Base-by-base conservation (phyloP, 2,329 filamentous ascomycete species). In the Fusarium equiseti region DNA sequence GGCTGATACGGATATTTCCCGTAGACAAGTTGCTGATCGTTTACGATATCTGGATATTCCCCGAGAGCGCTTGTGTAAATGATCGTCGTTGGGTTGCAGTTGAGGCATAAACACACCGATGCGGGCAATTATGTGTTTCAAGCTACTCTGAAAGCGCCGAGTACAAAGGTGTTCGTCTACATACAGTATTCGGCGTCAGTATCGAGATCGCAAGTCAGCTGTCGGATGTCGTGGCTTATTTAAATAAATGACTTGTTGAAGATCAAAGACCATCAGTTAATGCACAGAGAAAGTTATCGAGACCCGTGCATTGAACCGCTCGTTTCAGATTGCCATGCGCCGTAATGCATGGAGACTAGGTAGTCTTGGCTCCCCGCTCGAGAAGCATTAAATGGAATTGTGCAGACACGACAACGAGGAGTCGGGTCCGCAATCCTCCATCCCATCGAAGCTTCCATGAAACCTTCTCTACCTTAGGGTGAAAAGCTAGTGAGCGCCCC, bases 381-480 rank as follows among this genome's bases (percentile, higher is more conserved):
- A n/a, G 12, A 35, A 27, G 32, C 50, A 42, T 52, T 42, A 12
- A 42, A 52, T 52, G 22, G 35, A 56, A 44, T 58, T 67, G 44
- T 67, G 46, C 50, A 53, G 63, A 52, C 24, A 40, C 24, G 27
- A 31, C 50, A 35, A 40, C 44, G 49, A 65, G 27, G 40, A 63
- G 52, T 26, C 44, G 38, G 66, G 46, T 52, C 49, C 49, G 54
- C 35, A 53, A 31, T n/a, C 48, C 18, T 51, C 35, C 29, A 29
- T 29, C 11, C 12, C 62, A 67, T 73, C 64, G 71, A 75, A 75
- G 68, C 53, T 75, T 75, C 73, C 63, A 75, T 70, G 67, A 74
- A 72, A 70, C 70, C 72, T 75, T 75, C 73, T 71, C 73, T 63
- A 38, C 54, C 44, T 38, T 29, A 51, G 57, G 42, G 51, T 38